phyloP scores from a whole-genome alignment of 1,139 yeast species.

The Kodamaea sp. region DNA sequence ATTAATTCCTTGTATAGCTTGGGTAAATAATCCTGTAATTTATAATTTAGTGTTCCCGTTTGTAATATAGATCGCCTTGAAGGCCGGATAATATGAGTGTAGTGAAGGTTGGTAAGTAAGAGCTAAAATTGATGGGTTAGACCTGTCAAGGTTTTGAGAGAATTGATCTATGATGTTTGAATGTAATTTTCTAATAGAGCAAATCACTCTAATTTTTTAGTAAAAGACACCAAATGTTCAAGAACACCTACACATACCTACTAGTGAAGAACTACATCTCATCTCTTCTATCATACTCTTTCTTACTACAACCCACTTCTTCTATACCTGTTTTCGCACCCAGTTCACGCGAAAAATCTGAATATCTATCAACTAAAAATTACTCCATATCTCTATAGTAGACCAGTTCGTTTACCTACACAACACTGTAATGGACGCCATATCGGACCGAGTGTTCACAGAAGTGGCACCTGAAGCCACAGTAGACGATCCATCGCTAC shows the following conservation, averaged over 20 bases:
- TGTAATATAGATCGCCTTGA: constrained; percentile 9
- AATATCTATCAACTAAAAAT: background rate
- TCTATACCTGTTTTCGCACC: background rate
- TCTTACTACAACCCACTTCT: background rate
- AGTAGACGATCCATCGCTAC: constrained; percentile 74
- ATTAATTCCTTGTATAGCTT: constrained; percentile 1
- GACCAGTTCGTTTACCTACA: background rate
- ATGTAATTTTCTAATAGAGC: no score
- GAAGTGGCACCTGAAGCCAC: constrained; percentile 38
- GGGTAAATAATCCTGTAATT: constrained; percentile 9
- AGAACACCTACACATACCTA: no score
- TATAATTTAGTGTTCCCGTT: constrained; percentile 6
- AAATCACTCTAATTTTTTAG: no score
- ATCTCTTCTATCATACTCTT: background rate
- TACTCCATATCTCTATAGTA: background rate
- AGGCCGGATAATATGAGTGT: no score
- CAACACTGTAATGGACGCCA: constrained; percentile 60
- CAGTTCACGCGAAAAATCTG: background rate
- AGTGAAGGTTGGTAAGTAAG: background rate
- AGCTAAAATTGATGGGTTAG: background rate
- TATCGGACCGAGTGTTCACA: constrained; percentile 65
- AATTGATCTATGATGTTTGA: no score
- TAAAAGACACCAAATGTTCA: no score
- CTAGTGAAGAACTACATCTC: no score
- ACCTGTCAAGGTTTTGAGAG: no score